Percentiles rank a stretch among this genome's conserved stretches.
These are phyloP conservation scores for Rosa lucieae DNA, from an alignment of 306 rosid species.

Conservation along the genomic window DNA sequence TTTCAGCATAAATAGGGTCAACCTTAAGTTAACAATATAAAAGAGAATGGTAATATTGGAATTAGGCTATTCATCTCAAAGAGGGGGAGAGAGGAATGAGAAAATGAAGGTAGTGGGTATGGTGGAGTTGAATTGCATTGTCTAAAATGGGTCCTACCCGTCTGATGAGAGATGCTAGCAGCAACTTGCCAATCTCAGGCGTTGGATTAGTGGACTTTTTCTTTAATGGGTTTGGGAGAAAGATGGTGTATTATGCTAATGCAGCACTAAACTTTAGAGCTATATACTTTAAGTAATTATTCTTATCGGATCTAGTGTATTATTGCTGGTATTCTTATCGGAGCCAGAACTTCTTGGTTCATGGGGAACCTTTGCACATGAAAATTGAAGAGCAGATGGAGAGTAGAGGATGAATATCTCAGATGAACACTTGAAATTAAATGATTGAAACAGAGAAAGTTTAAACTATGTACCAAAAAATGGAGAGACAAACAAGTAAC, in stretches of 20 bases:
- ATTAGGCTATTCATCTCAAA: conserved; percentile 8
- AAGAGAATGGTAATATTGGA: conserved; percentile 30
- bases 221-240: conserved; percentile 3
- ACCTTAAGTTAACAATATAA: conserved; percentile 33
- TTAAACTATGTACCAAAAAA: not conserved
- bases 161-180: conserved; percentile 37
- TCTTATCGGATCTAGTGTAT: not conserved
- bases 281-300: conserved; percentile 9
- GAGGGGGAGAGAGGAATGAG: not conserved
- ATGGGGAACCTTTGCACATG: conserved; percentile 19
- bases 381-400: not conserved
- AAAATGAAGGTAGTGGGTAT: conserved; percentile 26
- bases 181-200: conserved; percentile 40
- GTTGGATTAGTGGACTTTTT: conserved; percentile 37
- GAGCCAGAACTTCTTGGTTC: not conserved
- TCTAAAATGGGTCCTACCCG: conserved; percentile 44
- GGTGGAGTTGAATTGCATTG: conserved; percentile 29
- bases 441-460: not conserved
- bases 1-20: conserved; percentile 28
- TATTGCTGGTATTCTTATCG: not conserved
- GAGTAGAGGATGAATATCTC: not conserved
- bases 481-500: conserved; percentile 6
- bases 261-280: not conserved
- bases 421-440: not conserved
- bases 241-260: not conserved